A percentile compares a stretch with the other conserved stretches of the same genome.
Evolutionary conservation across 1,139 yeast species (phyloP).

Genomic region (Sugiyamaella japonica): DNA sequence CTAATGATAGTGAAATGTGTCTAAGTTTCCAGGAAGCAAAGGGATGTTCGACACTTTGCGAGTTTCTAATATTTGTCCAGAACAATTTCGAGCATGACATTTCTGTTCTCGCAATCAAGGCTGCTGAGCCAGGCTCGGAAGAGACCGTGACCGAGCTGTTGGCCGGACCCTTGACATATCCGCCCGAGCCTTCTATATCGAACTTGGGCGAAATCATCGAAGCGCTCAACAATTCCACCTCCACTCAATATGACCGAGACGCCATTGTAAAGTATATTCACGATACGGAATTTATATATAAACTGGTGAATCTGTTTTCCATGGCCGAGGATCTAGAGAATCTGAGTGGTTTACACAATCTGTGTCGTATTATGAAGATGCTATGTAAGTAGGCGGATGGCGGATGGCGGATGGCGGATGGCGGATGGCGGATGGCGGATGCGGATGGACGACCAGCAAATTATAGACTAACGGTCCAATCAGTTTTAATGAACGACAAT

Average conservation of each 20-base stretch:
- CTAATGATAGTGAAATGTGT: constrained; percentile 77
- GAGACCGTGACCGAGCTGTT: constrained; percentile 67
- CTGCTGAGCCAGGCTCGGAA: constrained; percentile 45
- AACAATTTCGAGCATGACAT: constrained; percentile 64
- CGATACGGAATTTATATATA: constrained; percentile 49
- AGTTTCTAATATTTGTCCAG: constrained; percentile 71
- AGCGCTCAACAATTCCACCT: constrained; percentile 40
- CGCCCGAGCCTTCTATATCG: constrained; percentile 53
- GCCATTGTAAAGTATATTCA: constrained; percentile 36
- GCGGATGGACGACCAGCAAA: too few species aligned
- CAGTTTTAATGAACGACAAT: constrained; percentile 70
- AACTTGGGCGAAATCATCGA: constrained; percentile 48
- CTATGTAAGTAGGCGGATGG: constrained; percentile 30
- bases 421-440: too few species aligned
- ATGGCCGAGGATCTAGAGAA: constrained; percentile 54
- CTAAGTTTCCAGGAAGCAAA: constrained; percentile 88
- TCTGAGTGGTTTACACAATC: constrained; percentile 55
- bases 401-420: too few species aligned
- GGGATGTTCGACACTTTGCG: constrained; percentile 84
- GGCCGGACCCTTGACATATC: constrained; percentile 76
- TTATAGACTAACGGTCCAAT: constrained; percentile 11
- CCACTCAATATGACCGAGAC: constrained; percentile 39
- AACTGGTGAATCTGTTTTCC: constrained; percentile 54
- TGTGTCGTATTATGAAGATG: constrained; percentile 73
- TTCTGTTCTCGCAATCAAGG: constrained; percentile 69